phyloP scores from a whole-genome alignment of 257 asterid species.

The Eustoma russellianum region DNA sequence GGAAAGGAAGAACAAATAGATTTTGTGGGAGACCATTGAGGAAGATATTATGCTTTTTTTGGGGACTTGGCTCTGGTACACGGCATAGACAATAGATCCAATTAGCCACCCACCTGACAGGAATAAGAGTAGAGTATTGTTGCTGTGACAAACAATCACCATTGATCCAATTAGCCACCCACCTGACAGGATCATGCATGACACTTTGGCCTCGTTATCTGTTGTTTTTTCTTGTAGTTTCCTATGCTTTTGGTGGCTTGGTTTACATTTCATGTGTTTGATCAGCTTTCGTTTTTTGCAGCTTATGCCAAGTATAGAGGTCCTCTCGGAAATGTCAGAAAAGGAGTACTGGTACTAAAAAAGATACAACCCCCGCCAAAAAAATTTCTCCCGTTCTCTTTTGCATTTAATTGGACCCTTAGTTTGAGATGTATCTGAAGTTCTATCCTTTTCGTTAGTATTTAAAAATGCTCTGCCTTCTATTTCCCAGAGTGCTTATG shows the following conservation, averaged over 20 bases:
- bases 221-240: not conserved
- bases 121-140: too few relatives aligned
- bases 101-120: too few relatives aligned
- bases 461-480: too few relatives aligned
- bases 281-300: constrained; percentile 17
- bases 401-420: not conserved
- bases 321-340: constrained; percentile 94
- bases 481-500: too few relatives aligned
- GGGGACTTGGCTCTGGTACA: too few relatives aligned
- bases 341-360: constrained; percentile 80
- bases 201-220: not conserved
- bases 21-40: too few relatives aligned
- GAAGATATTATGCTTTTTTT: too few relatives aligned
- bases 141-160: not conserved
- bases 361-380: not conserved
- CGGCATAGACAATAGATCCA: too few relatives aligned
- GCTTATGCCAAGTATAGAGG: constrained; percentile 91
- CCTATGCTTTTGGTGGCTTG: not conserved
- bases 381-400: not conserved
- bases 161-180: too few relatives aligned
- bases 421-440: not conserved
- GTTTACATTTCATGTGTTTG: too few relatives aligned
- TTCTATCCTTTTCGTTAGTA: not conserved
- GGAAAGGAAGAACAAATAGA: too few relatives aligned
- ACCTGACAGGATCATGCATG: not conserved